Evolutionary conservation across 441 rosid genomes (phyloP).

Genomic region (Populus trichocarpa): DNA sequence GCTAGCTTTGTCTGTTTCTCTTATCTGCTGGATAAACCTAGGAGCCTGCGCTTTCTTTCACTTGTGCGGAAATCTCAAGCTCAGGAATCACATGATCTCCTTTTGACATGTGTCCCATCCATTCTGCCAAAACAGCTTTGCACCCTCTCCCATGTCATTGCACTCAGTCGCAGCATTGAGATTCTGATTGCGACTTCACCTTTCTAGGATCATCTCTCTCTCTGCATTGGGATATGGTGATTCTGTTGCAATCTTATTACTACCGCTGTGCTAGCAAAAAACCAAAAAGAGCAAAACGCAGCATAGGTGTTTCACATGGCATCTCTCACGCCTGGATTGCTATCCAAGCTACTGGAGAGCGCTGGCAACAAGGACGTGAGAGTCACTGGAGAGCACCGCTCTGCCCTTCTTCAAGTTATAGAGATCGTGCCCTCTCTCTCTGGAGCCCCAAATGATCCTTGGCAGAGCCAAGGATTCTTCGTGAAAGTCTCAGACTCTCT

Average conservation of each 20-base stretch:
- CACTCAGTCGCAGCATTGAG: slow-evolving; percentile 1
- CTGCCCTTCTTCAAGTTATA: slow-evolving; percentile 46
- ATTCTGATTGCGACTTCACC: slow-evolving; percentile 13
- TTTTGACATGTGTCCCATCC: background rate
- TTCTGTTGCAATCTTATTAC: background rate
- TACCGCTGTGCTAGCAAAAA: background rate
- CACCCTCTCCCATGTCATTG: background rate
- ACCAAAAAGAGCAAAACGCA: background rate
- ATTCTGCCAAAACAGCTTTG: background rate
- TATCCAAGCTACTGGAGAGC: slow-evolving; percentile 39
- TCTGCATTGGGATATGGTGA: background rate
- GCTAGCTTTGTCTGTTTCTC: background rate
- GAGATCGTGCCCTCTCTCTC: slow-evolving; percentile 46
- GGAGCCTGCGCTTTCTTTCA: background rate
- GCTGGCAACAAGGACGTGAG: slow-evolving; percentile 29
- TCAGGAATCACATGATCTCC: background rate
- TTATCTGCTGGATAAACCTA: background rate
- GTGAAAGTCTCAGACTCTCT: slow-evolving; percentile 54
- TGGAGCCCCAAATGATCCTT: slow-evolving; percentile 34
- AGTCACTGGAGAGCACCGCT: slow-evolving; percentile 39
- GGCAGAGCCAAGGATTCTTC: slow-evolving; percentile 47
- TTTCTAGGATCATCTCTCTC: background rate
- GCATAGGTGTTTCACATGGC: slow-evolving; percentile 28
- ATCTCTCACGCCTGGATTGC: slow-evolving; percentile 47
- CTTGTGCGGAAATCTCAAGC: background rate